phyloP scores from a whole-genome alignment of 2,329 filamentous ascomycete genomes.

The Penicillium sp. region DNA sequence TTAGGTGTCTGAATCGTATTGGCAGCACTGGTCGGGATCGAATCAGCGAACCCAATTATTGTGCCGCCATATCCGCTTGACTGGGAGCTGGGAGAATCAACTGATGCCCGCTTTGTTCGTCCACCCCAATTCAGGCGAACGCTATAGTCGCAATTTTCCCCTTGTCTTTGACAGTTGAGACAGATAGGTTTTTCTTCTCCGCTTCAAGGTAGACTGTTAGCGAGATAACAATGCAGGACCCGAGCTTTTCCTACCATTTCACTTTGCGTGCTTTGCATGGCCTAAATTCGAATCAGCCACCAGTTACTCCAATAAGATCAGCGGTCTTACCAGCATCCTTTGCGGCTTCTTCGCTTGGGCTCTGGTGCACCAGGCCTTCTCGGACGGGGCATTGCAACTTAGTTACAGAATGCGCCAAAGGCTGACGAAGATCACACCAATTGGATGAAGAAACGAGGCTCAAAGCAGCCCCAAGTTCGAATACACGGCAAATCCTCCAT shows the following conservation, averaged over 20 bases:
- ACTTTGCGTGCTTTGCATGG: conserved; percentile 76
- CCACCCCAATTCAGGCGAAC: conserved; percentile 80
- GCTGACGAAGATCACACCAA: conserved; percentile 11
- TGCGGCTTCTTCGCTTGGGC: conserved; percentile 65
- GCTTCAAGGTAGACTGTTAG: conserved; percentile 35
- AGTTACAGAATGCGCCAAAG: too few relatives aligned
- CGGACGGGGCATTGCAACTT: conserved; percentile 58
- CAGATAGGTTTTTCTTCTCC: conserved; percentile 74
- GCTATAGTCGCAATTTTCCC: conserved; percentile 74
- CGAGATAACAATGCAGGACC: not conserved
- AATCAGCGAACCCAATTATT: conserved; percentile 17
- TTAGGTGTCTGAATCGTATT: conserved; percentile 12
- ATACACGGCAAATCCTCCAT: conserved; percentile 27
- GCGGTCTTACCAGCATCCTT: conserved; percentile 61
- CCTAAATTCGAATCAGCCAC: conserved; percentile 47
- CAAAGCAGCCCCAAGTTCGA: conserved; percentile 8
- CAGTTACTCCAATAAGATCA: conserved; percentile 1
- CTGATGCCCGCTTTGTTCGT: conserved; percentile 57
- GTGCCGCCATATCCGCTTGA: conserved; percentile 25
- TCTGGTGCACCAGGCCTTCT: conserved; percentile 62
- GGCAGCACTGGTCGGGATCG: conserved; percentile 9
- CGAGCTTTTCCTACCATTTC: conserved; percentile 58
- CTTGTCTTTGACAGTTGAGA: conserved; percentile 67
- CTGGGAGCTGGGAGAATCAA: conserved; percentile 33
- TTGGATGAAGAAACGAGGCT: conserved; percentile 12